These are phyloP conservation scores for Cladosporium sp. DNA, from an alignment of 2,329 filamentous ascomycete genomes.

Conservation along the genomic window DNA sequence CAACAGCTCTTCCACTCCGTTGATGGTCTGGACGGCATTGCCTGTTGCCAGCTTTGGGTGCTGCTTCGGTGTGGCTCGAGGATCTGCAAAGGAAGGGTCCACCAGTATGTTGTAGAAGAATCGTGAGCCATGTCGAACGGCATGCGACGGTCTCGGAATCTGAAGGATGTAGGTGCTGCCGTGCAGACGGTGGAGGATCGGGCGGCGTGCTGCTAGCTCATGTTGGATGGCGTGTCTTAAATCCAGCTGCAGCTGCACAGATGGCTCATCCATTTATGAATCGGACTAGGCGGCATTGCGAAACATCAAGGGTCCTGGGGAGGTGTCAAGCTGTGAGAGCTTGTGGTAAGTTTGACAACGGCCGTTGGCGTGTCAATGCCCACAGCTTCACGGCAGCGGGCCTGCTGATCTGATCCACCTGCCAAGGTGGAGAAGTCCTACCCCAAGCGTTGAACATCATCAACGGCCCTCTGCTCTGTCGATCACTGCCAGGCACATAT, in stretches of 20 bases:
- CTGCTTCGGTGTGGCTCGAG: slow-evolving; percentile 29
- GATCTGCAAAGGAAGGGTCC: slow-evolving; percentile 55
- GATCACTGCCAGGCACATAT: no score
- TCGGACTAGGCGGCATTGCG: background rate
- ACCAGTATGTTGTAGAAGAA: slow-evolving; percentile 59
- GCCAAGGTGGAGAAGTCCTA: no score
- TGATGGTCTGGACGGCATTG: slow-evolving; percentile 30
- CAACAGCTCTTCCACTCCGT: slow-evolving; percentile 49
- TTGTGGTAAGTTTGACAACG: background rate
- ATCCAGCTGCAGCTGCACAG: slow-evolving; percentile 38
- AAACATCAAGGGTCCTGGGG: background rate
- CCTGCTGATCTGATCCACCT: no score
- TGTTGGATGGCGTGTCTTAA: slow-evolving; percentile 35
- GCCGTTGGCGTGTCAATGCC: background rate
- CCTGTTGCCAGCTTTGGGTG: no score
- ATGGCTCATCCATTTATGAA: slow-evolving; percentile 22
- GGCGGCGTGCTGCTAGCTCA: slow-evolving; percentile 39
- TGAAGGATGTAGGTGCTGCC: slow-evolving; percentile 63
- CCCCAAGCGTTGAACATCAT: no score
- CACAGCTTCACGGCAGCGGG: background rate
- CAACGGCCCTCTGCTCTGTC: no score
- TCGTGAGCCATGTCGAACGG: slow-evolving; percentile 37
- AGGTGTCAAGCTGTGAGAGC: background rate
- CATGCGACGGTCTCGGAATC: slow-evolving; percentile 48
- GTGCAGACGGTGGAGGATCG: slow-evolving; percentile 58